Percentiles rank a stretch among this genome's conserved stretches.
These are phyloP conservation scores for Pyrenophora tritici-repentis DNA, from an alignment of 2,329 filamentous ascomycete genomes.

Conservation along the genomic window DNA sequence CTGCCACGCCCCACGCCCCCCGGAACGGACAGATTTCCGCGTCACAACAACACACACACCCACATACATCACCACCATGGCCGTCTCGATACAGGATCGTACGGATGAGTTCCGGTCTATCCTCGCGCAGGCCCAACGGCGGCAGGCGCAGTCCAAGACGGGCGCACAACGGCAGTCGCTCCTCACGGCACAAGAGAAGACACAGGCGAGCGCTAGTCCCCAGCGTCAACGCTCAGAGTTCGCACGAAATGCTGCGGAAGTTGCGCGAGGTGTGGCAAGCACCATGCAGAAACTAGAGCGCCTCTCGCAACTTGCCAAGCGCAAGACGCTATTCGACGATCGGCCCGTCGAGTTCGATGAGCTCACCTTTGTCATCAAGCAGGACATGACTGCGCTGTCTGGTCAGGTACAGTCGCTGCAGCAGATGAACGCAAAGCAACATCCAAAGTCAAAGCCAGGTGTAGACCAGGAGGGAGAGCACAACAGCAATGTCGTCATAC, in stretches of 20 bases:
- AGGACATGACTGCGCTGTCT: constrained; percentile 85
- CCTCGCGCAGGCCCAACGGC: constrained; percentile 80
- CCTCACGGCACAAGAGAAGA: constrained; percentile 69
- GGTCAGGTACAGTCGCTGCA: constrained; percentile 87
- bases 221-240: constrained; percentile 76
- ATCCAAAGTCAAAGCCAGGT: constrained; percentile 61
- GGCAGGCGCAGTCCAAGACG: constrained; percentile 74
- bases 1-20: not conserved
- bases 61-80: constrained; percentile 50
- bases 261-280: constrained; percentile 85
- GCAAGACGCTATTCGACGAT: constrained; percentile 97
- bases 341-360: constrained; percentile 95
- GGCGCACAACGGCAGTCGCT: constrained; percentile 81
- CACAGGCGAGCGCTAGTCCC: constrained; percentile 59
- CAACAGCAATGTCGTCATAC: constrained; percentile 94
- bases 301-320: constrained; percentile 89
- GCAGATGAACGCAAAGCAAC: constrained; percentile 74
- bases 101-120: constrained; percentile 95
- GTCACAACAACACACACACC: constrained; percentile 14
- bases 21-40: constrained; percentile 8
- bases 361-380: constrained; percentile 96
- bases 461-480: constrained; percentile 86
- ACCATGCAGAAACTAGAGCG: constrained; percentile 97
- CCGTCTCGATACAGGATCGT: constrained; percentile 87
- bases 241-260: constrained; percentile 86